These are phyloP conservation scores for Cystobasidium tubakii DNA, from an alignment of 768 basidiomycete genomes.

Conservation along the genomic window DNA sequence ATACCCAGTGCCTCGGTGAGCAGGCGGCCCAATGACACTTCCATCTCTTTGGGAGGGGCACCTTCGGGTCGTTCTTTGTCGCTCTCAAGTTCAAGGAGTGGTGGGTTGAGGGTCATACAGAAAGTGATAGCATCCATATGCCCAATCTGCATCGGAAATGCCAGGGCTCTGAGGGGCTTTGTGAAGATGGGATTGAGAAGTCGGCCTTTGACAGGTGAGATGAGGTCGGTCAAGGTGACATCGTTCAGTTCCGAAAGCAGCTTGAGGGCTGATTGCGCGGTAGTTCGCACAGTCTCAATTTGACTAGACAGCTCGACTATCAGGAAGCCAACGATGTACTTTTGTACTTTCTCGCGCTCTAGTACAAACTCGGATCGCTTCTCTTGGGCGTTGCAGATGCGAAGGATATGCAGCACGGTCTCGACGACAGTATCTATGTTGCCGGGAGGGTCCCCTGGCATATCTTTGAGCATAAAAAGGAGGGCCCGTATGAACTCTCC, in stretches of 20 bases:
- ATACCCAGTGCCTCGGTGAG: conserved; percentile 87
- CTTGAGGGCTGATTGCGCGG: conserved; percentile 72
- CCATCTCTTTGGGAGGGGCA: conserved; percentile 13
- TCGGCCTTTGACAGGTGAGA: conserved; percentile 76
- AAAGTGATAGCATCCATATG: conserved; percentile 96
- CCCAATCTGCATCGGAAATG: conserved; percentile 90
- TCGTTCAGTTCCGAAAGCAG: conserved; percentile 69
- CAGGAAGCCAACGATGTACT: conserved; percentile 70
- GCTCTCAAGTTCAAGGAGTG: conserved; percentile 72
- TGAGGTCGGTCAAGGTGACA: conserved; percentile 67
- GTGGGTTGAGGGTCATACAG: conserved; percentile 79
- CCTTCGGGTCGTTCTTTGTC: conserved; percentile 27
- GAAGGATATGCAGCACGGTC: conserved; percentile 56
- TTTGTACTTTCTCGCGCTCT: conserved; percentile 52
- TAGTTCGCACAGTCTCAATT: conserved; percentile 74
- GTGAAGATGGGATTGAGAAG: conserved; percentile 84
- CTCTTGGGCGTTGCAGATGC: conserved; percentile 51
- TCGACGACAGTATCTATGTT: conserved; percentile 72
- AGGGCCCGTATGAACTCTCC: conserved; percentile 83
- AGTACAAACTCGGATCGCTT: conserved; percentile 47
- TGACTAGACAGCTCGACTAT: conserved; percentile 76
- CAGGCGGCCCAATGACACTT: conserved; percentile 35
- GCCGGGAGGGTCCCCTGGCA: conserved; percentile 78
- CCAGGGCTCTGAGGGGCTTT: conserved; percentile 91
- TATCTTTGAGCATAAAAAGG: conserved; percentile 85